Evolutionary conservation across 2,329 filamentous ascomycete species (phyloP).

Genomic region (Aspergillus jensenii): DNA sequence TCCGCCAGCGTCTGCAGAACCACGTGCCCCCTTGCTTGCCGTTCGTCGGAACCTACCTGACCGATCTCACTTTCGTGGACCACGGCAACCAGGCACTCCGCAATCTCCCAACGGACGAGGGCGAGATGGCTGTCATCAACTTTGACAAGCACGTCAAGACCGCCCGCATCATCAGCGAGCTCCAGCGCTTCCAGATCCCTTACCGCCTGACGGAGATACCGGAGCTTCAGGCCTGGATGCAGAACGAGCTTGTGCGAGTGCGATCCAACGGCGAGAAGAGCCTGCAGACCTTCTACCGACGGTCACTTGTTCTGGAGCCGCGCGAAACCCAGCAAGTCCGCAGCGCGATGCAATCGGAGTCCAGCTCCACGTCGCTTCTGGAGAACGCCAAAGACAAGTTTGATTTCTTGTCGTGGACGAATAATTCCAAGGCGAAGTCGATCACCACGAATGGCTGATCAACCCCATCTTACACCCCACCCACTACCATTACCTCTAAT

Average conservation of each 20-base stretch:
- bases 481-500: conserved; percentile 5
- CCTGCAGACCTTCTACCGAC: conserved; percentile 71
- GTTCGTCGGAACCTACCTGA: conserved; percentile 94
- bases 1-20: conserved; percentile 79
- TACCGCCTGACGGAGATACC: conserved; percentile 80
- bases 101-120: conserved; percentile 66
- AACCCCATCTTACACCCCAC: background rate
- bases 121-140: conserved; percentile 80
- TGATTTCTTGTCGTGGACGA: conserved; percentile 54
- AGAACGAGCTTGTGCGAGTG: conserved; percentile 75
- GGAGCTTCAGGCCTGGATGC: conserved; percentile 91
- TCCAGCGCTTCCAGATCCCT: conserved; percentile 94
- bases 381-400: conserved; percentile 52
- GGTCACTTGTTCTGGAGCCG: conserved; percentile 81
- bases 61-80: conserved; percentile 93
- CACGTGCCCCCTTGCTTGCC: conserved; percentile 90
- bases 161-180: conserved; percentile 90
- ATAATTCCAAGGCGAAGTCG: conserved; percentile 44
- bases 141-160: conserved; percentile 97
- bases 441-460: conserved; percentile 35
- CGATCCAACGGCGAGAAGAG: conserved; percentile 63
- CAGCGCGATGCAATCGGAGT: conserved; percentile 24
- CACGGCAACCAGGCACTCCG: conserved; percentile 88
- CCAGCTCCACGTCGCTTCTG: conserved; percentile 31
- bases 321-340: conserved; percentile 32